Evolutionary conservation across 2,329 filamentous ascomycete species (phyloP).

Genomic region (Aspergillus sergii): DNA sequence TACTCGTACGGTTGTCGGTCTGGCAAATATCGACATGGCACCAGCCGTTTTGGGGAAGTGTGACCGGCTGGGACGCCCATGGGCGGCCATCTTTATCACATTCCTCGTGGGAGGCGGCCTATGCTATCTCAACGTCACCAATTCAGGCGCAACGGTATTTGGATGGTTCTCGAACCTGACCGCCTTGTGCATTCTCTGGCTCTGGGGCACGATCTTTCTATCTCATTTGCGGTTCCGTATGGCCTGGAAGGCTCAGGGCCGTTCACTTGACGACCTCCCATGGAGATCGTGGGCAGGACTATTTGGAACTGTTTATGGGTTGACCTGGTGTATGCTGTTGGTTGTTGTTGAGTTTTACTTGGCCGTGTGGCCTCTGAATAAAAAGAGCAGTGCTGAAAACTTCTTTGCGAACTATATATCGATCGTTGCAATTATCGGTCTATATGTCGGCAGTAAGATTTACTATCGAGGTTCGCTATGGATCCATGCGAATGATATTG

Average conservation of each 20-base stretch:
- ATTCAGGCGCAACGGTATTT: constrained; percentile 57
- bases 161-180: constrained; percentile 68
- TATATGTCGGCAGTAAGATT: constrained; percentile 44
- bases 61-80: constrained; percentile 49
- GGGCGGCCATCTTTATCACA: constrained; percentile 42
- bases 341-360: constrained; percentile 52
- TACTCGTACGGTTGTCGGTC: constrained; percentile 59
- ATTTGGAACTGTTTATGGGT: constrained; percentile 46
- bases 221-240: constrained; percentile 69
- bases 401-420: constrained; percentile 54
- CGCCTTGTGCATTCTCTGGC: constrained; percentile 64
- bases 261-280: constrained; percentile 37
- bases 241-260: constrained; percentile 56
- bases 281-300: constrained; percentile 50
- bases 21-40: constrained; percentile 51
- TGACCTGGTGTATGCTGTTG: constrained; percentile 47
- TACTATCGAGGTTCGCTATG: constrained; percentile 42
- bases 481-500: constrained; percentile 34
- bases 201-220: constrained; percentile 67
- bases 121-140: constrained; percentile 43
- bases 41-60: constrained; percentile 49
- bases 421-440: constrained; percentile 43
- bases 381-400: constrained; percentile 32
- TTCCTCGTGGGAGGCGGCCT: constrained; percentile 45
- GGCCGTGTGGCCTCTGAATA: constrained; percentile 46